Evolutionary conservation across 2,329 filamentous ascomycete genomes (phyloP).

Genomic region (Trichoderma sp.): DNA sequence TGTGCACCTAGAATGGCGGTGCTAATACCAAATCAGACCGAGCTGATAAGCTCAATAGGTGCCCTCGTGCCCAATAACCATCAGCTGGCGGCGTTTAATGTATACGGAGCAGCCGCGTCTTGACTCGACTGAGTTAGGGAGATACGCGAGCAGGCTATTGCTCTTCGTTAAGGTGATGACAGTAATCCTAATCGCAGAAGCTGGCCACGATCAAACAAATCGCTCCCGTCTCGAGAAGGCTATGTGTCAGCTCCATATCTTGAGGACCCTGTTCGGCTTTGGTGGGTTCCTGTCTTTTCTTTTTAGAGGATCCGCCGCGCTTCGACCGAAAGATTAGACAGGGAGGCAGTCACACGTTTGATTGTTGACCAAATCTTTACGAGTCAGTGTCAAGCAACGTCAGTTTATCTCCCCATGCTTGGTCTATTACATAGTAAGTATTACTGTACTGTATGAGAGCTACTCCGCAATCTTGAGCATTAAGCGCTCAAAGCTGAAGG

Average conservation of each 20-base stretch:
- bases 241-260: conserved; percentile 3
- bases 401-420: neutral
- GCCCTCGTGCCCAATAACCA: neutral
- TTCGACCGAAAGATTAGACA: conserved; percentile 1
- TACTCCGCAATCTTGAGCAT: conserved; percentile 9
- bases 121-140: neutral
- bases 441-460: neutral
- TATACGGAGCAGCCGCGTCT: conserved; percentile 10
- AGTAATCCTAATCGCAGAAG: conserved; percentile 3
- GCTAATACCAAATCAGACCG: neutral
- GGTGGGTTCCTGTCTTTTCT: neutral
- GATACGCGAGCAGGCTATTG: neutral
- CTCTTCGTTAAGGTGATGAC: neutral
- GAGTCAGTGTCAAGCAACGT: conserved; percentile 15
- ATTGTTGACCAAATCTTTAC: conserved; percentile 3
- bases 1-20: neutral
- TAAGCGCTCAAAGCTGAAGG: neutral
- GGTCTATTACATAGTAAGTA: neutral
- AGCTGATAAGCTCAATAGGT: conserved; percentile 7
- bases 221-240: neutral
- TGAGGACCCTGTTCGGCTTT: neutral
- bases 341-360: conserved; percentile 10
- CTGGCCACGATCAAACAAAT: neutral
- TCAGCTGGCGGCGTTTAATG: neutral
- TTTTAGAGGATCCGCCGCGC: neutral